Evolutionary conservation across 805 yeast species (phyloP), one percentile per base, ranked within the genome.

Genomic region (Naumovozyma baii): DNA sequence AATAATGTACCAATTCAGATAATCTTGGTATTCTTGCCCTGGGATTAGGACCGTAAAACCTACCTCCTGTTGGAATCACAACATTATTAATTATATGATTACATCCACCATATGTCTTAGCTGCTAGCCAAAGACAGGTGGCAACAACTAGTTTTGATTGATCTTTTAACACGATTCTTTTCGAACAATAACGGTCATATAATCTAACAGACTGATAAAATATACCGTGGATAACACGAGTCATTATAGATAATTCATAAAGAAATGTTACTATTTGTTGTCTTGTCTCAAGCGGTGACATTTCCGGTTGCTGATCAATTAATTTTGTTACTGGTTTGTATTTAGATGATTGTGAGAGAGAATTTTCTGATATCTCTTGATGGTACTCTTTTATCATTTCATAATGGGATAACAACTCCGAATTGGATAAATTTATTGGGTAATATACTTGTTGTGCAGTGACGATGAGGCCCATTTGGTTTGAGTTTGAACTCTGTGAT

Each of bases 131-230:
- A 28, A 90, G 66, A 44, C 95, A 85, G 3, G 95, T 85, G 44
- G 94, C 83, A 25, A 94, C 86, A 9, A 90, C 90, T 39, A 90
- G 70, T 61, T 88, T 96, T 45, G 85, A 79, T 62, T 88, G 97
- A 42, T 83, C 88, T 48, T 80, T 75, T 46, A 83, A 72, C 1
- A 88, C 92, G 5, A 87, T 77, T 50, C 97, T 71, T 51, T 80
- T 82, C 39, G 95, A 82, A 57, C 95, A 83, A 64, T 90, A 90
- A 45, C 96, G 74, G 60, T 90, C 98, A 45, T 90, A 83, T 39
- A 88, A 70, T 50, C 80, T 78, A 31, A 80, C 76, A 0, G 82
- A 78, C 56, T 77, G 67, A 75, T 76, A 66, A 68, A 77, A 68
- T 54, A 84, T 68, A 68, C 78, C 64, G 68, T 86, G 73, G 51